Evolutionary conservation across 441 rosid genomes (phyloP).

Genomic region (Syzygium malaccense): DNA sequence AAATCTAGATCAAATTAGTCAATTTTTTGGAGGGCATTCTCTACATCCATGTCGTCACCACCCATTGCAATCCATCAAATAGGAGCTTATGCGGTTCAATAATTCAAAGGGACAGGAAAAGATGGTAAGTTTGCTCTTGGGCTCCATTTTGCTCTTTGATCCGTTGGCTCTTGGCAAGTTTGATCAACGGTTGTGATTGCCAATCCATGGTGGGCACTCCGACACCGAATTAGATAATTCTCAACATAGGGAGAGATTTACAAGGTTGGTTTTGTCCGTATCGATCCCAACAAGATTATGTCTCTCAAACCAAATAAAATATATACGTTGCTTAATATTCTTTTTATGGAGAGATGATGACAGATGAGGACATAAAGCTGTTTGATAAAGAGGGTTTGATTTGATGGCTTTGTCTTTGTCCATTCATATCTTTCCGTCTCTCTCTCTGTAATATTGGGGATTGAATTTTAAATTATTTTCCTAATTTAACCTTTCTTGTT

Average conservation of each 20-base stretch:
- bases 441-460: background rate
- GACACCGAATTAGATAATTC: background rate
- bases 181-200: background rate
- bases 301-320: background rate
- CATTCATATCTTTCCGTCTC: background rate
- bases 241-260: background rate
- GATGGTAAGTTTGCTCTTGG: background rate
- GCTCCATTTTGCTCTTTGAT: background rate
- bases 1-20: background rate
- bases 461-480: conserved; percentile 10
- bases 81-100: background rate
- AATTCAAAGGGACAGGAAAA: background rate
- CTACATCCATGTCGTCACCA: background rate
- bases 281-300: conserved; percentile 10
- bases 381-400: conserved; percentile 28
- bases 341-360: conserved; percentile 27
- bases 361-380: conserved; percentile 54
- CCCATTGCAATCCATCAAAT: background rate
- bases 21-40: background rate
- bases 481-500: background rate
- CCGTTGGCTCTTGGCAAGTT: background rate
- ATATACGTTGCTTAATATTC: background rate
- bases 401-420: conserved; percentile 24
- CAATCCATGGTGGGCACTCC: background rate
- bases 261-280: conserved; percentile 3